A percentile compares a stretch with the other conserved stretches of the same genome.
These are phyloP conservation scores for Takakia lepidozioides DNA, from an alignment of 225 moss, liverwort and hornwort species.

Conservation along the genomic window DNA sequence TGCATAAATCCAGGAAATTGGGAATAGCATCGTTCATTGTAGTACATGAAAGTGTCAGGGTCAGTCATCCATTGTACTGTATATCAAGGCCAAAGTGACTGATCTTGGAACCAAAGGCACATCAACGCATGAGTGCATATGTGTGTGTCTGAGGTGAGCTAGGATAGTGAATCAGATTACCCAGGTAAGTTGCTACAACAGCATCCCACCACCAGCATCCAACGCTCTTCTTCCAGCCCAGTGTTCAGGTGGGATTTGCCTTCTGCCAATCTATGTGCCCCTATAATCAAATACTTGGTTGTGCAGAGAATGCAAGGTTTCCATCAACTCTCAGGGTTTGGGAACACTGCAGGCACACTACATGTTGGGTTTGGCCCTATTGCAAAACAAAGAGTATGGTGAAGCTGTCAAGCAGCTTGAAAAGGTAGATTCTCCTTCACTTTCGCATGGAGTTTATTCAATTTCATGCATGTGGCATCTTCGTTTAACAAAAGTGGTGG, in stretches of 20 bases:
- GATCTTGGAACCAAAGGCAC: too few species aligned
- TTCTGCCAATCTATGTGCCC: background rate
- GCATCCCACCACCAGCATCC: background rate
- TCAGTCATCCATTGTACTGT: too few species aligned
- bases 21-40: too few species aligned
- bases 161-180: too few species aligned
- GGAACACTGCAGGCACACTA: slow-evolving; percentile 32
- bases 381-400: slow-evolving; percentile 30
- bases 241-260: background rate
- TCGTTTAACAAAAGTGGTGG: too few species aligned
- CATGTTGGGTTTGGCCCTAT: slow-evolving; percentile 35
- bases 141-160: too few species aligned
- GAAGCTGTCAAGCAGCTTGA: slow-evolving; percentile 34
- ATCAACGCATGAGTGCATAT: too few species aligned
- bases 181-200: background rate
- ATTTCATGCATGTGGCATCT: too few species aligned
- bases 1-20: background rate
- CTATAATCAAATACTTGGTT: background rate
- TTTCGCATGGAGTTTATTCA: too few species aligned
- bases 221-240: background rate
- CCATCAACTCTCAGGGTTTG: too few species aligned
- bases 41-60: too few species aligned
- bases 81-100: too few species aligned
- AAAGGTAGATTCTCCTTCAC: slow-evolving; percentile 15
- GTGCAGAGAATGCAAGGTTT: background rate